Evolutionary conservation across 1,284 basidiomycete genomes (phyloP).

Genomic region (Marasmius fiardii): DNA sequence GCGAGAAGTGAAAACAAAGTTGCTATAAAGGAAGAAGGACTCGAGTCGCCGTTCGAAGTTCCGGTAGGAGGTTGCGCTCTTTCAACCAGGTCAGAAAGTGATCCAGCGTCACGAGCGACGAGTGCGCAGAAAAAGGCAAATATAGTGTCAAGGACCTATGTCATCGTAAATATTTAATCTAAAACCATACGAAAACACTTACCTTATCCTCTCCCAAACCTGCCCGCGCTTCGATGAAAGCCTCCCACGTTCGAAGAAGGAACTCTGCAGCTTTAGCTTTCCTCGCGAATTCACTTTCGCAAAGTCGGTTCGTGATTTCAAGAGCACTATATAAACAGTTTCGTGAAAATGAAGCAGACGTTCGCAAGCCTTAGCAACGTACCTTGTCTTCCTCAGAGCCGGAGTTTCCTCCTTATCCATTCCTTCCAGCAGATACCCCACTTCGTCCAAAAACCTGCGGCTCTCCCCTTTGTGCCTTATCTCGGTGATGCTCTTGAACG

Average conservation of each 20-base stretch:
- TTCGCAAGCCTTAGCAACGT: not conserved
- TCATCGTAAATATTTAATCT: constrained; percentile 6
- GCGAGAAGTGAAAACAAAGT: constrained; percentile 46
- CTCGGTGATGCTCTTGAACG: constrained; percentile 76
- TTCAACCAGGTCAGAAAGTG: constrained; percentile 49
- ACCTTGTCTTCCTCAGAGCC: constrained; percentile 66
- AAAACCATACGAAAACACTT: constrained; percentile 5
- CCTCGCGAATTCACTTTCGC: constrained; percentile 67
- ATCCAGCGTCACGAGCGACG: constrained; percentile 51
- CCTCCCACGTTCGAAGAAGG: constrained; percentile 60
- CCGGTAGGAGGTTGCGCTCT: constrained; percentile 19
- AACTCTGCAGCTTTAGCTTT: constrained; percentile 75
- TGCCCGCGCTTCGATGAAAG: constrained; percentile 53
- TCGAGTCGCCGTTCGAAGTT: constrained; percentile 1
- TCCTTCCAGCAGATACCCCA: constrained; percentile 79
- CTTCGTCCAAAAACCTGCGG: constrained; percentile 73
- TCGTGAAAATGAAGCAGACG: constrained; percentile 2
- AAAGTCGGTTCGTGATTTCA: constrained; percentile 70
- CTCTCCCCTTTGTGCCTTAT: constrained; percentile 76
- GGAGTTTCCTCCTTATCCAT: constrained; percentile 50
- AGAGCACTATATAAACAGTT: constrained; percentile 47
- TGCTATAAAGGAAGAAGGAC: constrained; percentile 23
- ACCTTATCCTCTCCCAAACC: constrained; percentile 59
- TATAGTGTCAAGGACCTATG: constrained; percentile 56
- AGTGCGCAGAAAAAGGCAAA: constrained; percentile 56